Percentiles rank a stretch among this genome's conserved stretches.
Evolutionary conservation across 2,329 filamentous ascomycete species (phyloP).

Genomic region (Penicillium sp.): DNA sequence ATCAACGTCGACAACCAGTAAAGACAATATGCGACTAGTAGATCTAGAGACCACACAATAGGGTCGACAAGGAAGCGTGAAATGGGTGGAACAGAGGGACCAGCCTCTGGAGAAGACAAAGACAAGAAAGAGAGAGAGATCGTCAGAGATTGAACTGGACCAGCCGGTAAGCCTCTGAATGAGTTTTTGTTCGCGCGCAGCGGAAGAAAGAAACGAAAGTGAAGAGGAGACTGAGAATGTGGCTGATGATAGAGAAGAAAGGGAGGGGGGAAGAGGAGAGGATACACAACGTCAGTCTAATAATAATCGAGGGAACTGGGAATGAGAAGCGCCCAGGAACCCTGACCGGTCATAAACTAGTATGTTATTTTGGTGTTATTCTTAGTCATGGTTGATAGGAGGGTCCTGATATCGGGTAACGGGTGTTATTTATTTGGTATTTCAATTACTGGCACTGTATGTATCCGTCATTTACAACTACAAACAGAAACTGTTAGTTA

Average conservation of each 20-base stretch:
- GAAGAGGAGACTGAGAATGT: slow-evolving; percentile 19
- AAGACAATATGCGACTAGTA: slow-evolving; percentile 14
- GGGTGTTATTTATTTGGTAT: background rate
- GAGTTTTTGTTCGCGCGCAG: slow-evolving; percentile 33
- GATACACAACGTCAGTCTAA: slow-evolving; percentile 12
- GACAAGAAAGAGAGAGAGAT: slow-evolving; percentile 31
- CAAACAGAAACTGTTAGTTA: background rate
- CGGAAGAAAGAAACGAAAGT: slow-evolving; percentile 34
- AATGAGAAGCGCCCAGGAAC: slow-evolving; percentile 6
- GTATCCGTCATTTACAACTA: background rate
- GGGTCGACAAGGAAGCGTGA: background rate
- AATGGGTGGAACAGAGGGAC: slow-evolving; percentile 29
- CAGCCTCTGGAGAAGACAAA: slow-evolving; percentile 31
- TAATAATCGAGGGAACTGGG: slow-evolving; percentile 19
- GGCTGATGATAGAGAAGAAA: slow-evolving; percentile 13
- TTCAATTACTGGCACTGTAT: background rate
- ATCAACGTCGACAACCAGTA: slow-evolving; percentile 8
- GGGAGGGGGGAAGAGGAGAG: slow-evolving; percentile 11
- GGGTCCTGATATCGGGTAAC: background rate
- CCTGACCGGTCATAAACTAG: slow-evolving; percentile 11
- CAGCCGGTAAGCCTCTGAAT: slow-evolving; percentile 35
- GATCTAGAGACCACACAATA: slow-evolving; percentile 8
- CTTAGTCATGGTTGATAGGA: background rate
- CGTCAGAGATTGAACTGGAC: slow-evolving; percentile 33
- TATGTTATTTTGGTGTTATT: slow-evolving; percentile 9